These are phyloP conservation scores for Epicoccum nigrum DNA, from an alignment of 2,329 filamentous ascomycete genomes.

Conservation along the genomic window DNA sequence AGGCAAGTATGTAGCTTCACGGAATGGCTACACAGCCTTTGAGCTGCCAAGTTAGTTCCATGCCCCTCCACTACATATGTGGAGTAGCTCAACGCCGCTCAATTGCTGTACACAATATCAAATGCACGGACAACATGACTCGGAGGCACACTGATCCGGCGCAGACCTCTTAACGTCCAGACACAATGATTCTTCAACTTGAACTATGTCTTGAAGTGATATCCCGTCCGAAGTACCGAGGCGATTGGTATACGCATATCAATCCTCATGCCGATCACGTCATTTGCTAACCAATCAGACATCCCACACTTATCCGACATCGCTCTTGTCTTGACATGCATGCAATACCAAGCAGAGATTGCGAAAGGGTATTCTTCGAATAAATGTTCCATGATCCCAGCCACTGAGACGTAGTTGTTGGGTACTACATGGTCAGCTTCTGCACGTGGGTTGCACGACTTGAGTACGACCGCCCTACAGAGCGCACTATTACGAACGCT, in stretches of 20 bases:
- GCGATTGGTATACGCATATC: constrained; percentile 2
- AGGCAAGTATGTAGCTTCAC: background rate
- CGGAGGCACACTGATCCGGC: too few relatives aligned
- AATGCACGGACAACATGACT: too few relatives aligned
- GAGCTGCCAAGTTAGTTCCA: too few relatives aligned
- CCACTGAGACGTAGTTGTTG: background rate
- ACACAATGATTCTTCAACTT: background rate
- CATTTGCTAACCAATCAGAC: constrained; percentile 15
- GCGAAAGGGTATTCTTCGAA: constrained; percentile 3
- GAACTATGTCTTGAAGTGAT: background rate
- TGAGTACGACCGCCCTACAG: too few relatives aligned
- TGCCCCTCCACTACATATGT: too few relatives aligned
- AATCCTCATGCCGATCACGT: constrained; percentile 15
- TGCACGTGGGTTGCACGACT: constrained; percentile 2
- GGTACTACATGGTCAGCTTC: background rate
- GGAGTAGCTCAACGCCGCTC: too few relatives aligned
- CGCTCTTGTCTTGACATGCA: background rate
- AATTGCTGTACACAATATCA: too few relatives aligned
- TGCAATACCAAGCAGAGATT: constrained; percentile 10
- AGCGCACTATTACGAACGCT: background rate
- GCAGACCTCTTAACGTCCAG: too few relatives aligned
- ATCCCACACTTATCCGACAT: constrained; percentile 12
- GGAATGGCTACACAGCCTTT: too few relatives aligned
- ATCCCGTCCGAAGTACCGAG: background rate
- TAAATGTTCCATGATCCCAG: background rate